phyloP scores from a whole-genome alignment of 352 stramenopile species.

The Peronosclerospora sorghi region DNA sequence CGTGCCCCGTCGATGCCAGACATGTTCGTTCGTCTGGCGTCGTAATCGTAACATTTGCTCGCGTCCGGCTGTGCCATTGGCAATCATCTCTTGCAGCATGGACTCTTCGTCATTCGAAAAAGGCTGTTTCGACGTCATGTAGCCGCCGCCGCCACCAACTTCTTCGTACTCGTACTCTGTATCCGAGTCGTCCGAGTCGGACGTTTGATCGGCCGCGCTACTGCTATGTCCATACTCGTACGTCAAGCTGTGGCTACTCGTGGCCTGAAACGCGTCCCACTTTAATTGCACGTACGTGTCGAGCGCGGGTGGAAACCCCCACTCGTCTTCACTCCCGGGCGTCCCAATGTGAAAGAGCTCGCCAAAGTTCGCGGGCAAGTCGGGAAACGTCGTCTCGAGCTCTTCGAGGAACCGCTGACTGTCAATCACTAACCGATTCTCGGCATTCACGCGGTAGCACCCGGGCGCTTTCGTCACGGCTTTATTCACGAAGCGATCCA shows the following conservation, averaged over 20 bases:
- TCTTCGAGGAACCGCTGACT: conserved; percentile 53
- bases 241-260: conserved; percentile 1
- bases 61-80: conserved; percentile 48
- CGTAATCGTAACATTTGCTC: conserved; percentile 62
- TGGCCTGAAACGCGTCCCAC: conserved; percentile 57
- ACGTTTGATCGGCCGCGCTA: conserved; percentile 15
- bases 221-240: conserved; percentile 12
- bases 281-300: conserved; percentile 72
- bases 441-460: conserved; percentile 48
- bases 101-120: conserved; percentile 66
- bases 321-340: conserved; percentile 29
- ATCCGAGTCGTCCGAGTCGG: conserved; percentile 48
- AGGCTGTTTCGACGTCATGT: conserved; percentile 42
- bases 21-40: conserved; percentile 47
- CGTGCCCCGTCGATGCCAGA: conserved; percentile 48
- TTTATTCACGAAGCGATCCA: conserved; percentile 72
- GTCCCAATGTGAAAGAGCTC: conserved; percentile 31
- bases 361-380: conserved; percentile 43
- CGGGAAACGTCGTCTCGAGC: conserved; percentile 49
- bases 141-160: conserved; percentile 24
- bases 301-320: conserved; percentile 42
- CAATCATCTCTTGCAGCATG: conserved; percentile 73
- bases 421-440: conserved; percentile 53
- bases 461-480: conserved; percentile 52
- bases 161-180: conserved; percentile 51